phyloP scores from a whole-genome alignment of 208 protist genomes.

The Polymyxa betae region DNA sequence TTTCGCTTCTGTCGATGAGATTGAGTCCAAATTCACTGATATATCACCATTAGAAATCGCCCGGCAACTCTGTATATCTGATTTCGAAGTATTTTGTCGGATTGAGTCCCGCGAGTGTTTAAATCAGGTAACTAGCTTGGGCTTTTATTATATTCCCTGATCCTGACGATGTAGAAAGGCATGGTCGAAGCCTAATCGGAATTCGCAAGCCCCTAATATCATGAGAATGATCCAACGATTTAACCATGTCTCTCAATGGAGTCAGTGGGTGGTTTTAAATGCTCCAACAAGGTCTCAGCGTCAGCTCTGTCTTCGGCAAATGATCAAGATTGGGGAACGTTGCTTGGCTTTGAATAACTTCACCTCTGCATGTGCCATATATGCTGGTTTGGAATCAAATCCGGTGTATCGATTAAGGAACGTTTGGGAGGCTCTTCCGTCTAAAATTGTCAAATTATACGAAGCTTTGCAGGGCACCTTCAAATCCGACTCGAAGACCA shows the following conservation, averaged over 20 bases:
- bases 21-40: not conserved
- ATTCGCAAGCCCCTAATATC: not conserved
- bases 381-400: conserved; percentile 42
- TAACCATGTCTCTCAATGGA: not conserved
- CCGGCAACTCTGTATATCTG: not conserved
- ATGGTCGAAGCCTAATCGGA: not conserved
- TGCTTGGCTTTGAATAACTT: conserved; percentile 67
- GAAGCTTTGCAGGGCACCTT: not conserved
- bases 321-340: conserved; percentile 19
- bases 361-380: conserved; percentile 61
- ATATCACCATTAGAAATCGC: not conserved
- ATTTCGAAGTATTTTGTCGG: not conserved
- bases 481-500: not conserved
- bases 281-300: not conserved
- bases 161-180: no score
- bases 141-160: no score
- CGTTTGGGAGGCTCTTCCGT: not conserved
- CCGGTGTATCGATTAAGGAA: conserved; percentile 62
- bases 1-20: not conserved
- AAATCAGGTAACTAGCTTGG: no score
- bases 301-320: not conserved
- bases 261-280: not conserved
- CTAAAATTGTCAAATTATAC: not conserved
- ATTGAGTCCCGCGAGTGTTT: not conserved
- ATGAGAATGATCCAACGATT: conserved; percentile 12